Evolutionary conservation across 768 basidiomycete genomes (phyloP), one percentile per base, ranked within the genome.

Genomic region (Termitomyces sp.): DNA sequence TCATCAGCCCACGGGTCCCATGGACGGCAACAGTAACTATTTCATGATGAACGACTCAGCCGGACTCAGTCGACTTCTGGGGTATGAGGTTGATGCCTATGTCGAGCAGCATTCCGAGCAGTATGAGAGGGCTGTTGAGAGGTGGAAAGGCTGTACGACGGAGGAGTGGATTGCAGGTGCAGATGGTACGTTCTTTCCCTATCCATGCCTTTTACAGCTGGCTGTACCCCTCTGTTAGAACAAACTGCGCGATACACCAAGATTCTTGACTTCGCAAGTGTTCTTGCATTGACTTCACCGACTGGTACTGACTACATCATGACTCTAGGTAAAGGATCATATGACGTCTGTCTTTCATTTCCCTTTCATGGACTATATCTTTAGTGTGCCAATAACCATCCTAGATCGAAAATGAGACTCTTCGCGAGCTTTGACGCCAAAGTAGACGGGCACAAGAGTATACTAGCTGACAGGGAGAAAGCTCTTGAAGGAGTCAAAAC

Each of bases 111-210:
- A 78, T 57, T 63, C 72, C 33, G 77, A 79, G 0, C 66, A 68
- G 28, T 84, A 85, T 58, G 79, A 80, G 37, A 69, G 69, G 12
- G 64, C 74, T 28, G 66, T 72, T 29, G 72, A 72, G 57, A 77
- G 73, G 59, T 86, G 83, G 83, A 72, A 72, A 15, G 72, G 75
- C 7, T 82, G 81, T 56, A 72, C 75, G 0, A 67, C 76, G 56
- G 77, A 80, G 15, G 82, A 85, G 51, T 85, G 85, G 85, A 65
- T 72, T 5, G 72, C 77, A 26, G 85, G 83, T 5, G 80, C 78
- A 1, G 74, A 82, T 49, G 81, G 83, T 83, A 37, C 49, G 65
- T 52, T 20, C 36, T 34, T 18, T 20, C 42, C 41, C 22, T 22
- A 34, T 49, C 20, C 16, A 22, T 18, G 33, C 26, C 20, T 55